These are phyloP conservation scores for Nicotiana attenuata DNA, from an alignment of 257 asterid species.

Conservation along the genomic window DNA sequence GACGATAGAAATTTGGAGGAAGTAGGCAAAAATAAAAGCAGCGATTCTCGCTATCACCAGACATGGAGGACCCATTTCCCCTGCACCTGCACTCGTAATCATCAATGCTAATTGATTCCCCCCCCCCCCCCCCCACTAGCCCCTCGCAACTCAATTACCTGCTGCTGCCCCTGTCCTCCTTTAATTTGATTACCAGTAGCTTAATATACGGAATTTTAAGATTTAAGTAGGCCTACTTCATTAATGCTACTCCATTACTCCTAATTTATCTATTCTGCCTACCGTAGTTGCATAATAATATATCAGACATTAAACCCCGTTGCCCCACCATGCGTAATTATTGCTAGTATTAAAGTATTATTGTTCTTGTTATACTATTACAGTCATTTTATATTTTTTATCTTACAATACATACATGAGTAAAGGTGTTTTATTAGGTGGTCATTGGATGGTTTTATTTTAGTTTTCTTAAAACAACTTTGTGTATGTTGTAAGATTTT, in stretches of 20 bases:
- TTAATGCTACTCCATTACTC: neutral
- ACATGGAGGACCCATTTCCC: constrained; percentile 8
- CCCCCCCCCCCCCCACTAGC: neutral
- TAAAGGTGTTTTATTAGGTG: neutral
- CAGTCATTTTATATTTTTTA: neutral
- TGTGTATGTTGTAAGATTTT: neutral
- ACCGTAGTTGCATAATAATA: neutral
- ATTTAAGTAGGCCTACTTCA: neutral
- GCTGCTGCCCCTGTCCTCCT: too few relatives aligned
- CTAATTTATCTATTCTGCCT: neutral
- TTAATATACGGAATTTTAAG: neutral
- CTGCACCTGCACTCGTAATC: neutral
- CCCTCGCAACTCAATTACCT: too few relatives aligned
- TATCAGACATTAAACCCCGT: neutral
- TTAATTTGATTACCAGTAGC: too few relatives aligned
- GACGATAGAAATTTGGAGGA: neutral
- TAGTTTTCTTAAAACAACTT: neutral
- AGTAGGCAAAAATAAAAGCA: neutral
- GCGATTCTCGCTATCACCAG: neutral
- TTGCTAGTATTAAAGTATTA: neutral
- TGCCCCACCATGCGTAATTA: constrained; percentile 21
- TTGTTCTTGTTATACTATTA: neutral
- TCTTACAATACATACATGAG: neutral
- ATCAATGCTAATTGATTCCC: neutral
- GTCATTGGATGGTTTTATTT: neutral